Conservation (phyloP, 805 yeast genomes). For the Yarrowia deformans region DNA sequence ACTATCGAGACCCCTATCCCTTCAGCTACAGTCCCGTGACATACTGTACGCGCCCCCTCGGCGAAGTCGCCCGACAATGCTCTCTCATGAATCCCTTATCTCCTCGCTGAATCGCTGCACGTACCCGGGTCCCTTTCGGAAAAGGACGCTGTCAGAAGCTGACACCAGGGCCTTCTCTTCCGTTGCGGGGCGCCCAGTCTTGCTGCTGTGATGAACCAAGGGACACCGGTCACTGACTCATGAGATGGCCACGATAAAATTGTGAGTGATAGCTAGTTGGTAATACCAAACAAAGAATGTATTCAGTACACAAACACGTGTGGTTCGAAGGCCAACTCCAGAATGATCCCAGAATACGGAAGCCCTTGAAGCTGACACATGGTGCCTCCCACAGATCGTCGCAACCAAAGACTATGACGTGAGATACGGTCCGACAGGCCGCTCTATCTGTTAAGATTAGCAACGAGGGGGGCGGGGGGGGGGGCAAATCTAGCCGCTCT, state of each 20-base stretch:
- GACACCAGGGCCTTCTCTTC: not conserved
- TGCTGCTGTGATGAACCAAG: not conserved
- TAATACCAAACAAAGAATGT: too few relatives aligned
- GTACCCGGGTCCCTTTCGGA: not conserved
- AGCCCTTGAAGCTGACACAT: not conserved
- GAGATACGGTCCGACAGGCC: conserved; percentile 14
- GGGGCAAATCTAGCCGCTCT: conserved; percentile 16
- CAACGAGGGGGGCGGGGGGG: conserved; percentile 15
- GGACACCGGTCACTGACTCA: too few relatives aligned
- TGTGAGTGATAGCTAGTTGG: too few relatives aligned
- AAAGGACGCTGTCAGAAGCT: not conserved
- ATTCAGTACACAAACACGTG: too few relatives aligned
- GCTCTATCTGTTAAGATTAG: conserved; percentile 17
- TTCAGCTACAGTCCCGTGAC: too few relatives aligned
- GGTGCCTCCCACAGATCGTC: not conserved
- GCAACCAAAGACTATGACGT: not conserved
- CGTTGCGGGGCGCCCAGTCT: not conserved
- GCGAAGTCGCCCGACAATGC: too few relatives aligned
- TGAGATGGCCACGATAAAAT: too few relatives aligned
- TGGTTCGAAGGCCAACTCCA: too few relatives aligned
- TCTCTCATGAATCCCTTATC: not conserved
- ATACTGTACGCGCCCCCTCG: too few relatives aligned
- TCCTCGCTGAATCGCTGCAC: not conserved
- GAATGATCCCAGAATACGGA: not conserved
- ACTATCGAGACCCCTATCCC: too few relatives aligned